Evolutionary conservation across 2,329 filamentous ascomycete species (phyloP).

Genomic region (Xylaria sp.): DNA sequence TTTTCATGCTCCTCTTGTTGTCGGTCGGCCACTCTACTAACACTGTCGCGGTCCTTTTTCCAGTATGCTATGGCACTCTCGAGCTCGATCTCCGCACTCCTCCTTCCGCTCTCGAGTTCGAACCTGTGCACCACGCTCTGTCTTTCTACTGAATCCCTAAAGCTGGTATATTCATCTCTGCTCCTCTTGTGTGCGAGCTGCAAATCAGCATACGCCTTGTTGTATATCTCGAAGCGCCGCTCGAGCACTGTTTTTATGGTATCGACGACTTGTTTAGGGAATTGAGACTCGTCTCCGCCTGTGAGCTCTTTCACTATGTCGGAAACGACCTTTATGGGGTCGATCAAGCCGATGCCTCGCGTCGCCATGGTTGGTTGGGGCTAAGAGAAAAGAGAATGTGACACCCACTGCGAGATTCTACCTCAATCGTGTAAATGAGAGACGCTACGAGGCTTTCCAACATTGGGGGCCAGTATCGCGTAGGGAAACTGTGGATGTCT

Average conservation of each 20-base stretch:
- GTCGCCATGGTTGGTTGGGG: constrained; percentile 20
- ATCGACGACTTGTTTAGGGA: neutral
- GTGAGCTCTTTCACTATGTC: neutral
- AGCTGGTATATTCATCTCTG: neutral
- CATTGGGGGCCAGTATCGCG: neutral
- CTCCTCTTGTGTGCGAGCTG: neutral
- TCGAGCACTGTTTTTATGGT: neutral
- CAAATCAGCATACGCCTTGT: neutral
- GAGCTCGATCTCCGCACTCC: neutral
- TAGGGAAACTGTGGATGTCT: constrained; percentile 23
- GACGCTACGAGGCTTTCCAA: neutral
- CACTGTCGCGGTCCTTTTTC: neutral
- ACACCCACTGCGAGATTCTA: neutral
- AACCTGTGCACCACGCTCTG: neutral
- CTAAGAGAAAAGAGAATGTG: neutral
- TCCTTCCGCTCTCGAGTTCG: neutral
- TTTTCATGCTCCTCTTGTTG: neutral
- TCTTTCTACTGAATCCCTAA: neutral
- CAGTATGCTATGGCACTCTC: rapidly evolving
- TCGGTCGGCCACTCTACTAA: neutral
- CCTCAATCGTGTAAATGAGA: neutral
- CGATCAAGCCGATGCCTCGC: neutral
- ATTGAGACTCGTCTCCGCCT: neutral
- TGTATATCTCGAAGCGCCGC: neutral
- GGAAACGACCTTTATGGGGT: neutral